These are phyloP conservation scores for Dothistroma pini DNA, from an alignment of 2,329 filamentous ascomycete genomes.

Conservation along the genomic window DNA sequence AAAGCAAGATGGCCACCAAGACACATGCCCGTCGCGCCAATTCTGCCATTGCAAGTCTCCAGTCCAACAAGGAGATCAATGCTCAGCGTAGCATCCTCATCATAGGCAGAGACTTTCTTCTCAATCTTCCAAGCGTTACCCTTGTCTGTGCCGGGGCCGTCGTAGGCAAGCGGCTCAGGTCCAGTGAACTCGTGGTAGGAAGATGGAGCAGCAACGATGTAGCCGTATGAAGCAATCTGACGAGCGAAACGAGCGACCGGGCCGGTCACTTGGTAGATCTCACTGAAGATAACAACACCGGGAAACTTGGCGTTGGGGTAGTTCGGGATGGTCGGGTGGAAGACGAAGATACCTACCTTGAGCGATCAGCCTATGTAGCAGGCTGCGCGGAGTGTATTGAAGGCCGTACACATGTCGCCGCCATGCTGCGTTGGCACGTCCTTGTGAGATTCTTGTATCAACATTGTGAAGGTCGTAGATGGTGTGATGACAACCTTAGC, in stretches of 20 bases:
- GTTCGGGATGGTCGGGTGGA: constrained; percentile 77
- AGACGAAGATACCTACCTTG: constrained; percentile 74
- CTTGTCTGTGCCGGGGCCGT: constrained; percentile 79
- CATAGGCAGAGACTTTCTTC: constrained; percentile 78
- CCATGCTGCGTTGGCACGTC: constrained; percentile 59
- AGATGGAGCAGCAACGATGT: constrained; percentile 86
- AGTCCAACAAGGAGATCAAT: constrained; percentile 42
- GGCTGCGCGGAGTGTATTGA: constrained; percentile 11
- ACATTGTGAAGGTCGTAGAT: constrained; percentile 42
- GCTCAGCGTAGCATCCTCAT: constrained; percentile 52
- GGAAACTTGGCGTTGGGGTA: constrained; percentile 90
- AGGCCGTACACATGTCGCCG: constrained; percentile 55
- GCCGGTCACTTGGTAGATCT: constrained; percentile 96
- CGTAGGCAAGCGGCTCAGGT: constrained; percentile 78
- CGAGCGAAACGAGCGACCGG: constrained; percentile 85
- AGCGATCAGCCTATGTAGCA: constrained; percentile 23
- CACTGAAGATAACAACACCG: constrained; percentile 82
- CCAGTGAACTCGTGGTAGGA: constrained; percentile 92
- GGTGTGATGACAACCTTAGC: not conserved
- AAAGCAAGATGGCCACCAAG: constrained; percentile 85
- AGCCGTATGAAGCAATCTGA: constrained; percentile 88
- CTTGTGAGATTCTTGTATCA: constrained; percentile 56
- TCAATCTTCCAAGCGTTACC: constrained; percentile 83
- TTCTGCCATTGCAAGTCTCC: constrained; percentile 43
- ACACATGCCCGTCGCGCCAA: constrained; percentile 75